Evolutionary conservation across 805 yeast genomes (phyloP), one percentile per base, ranked within the genome.

Genomic region (Myxozyma neglecta): DNA sequence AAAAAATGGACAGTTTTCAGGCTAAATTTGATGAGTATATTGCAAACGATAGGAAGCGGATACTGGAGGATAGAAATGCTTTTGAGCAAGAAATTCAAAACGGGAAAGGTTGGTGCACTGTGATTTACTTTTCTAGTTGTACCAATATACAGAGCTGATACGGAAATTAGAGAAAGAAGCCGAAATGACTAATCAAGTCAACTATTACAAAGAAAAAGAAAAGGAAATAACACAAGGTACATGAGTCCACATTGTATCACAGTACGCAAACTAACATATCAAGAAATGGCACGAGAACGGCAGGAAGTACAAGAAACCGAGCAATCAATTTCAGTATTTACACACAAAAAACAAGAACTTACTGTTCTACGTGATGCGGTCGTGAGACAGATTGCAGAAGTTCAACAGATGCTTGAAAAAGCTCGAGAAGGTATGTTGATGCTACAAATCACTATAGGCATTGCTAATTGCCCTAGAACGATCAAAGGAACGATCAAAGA

Each of bases 1-100:
- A 56, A 32, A 75, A 76, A 53, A 75, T 82, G 75, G 77, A 74
- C 36, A 69, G 61, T 20, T 79, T 82, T 57, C 73, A 77, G n/a
- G 67, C 69, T 29, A 72, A 69, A 35, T 74, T 81, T 69, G 79
- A 79, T 63, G 63, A 67, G 16, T 73, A 71, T 42, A 68, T 80
- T 10, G 65, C 73, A 0, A 72, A 68, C 16, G 70, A 18, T 75
- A 77, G 68, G 70, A 79, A 68, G 60, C 59, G 42, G 52, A 65
- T 68, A n/a, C 49, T 58, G 43, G 67, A 57, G 18, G 64, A 59
- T 16, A 56, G 69, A 48, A 67, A 65, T 49, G 65, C 52, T 39
- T 68, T 60, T 52, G 63, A 65, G 47, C 64, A 57, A 55, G 54
- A 58, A 49, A 46, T 64, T 34, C 58, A 52, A 42, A 68, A 68